Conservation (phyloP, 148 eudicot species). For the Cornus kousa region DNA sequence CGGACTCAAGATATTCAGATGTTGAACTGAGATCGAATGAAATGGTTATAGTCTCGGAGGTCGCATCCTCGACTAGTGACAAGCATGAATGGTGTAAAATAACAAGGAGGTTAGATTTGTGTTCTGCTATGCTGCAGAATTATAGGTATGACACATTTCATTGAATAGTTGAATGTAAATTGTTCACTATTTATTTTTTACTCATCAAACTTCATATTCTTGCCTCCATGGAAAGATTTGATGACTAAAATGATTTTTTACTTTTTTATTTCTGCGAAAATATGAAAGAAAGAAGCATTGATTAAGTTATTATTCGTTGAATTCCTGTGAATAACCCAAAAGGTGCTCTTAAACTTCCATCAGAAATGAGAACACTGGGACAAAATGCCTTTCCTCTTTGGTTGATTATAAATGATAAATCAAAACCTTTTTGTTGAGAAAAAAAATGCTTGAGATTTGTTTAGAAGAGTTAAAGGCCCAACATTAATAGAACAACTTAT, state of each 20-base stretch:
- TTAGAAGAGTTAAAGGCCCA: no score
- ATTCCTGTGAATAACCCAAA: background rate
- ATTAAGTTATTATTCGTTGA: background rate
- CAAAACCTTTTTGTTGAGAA: no score
- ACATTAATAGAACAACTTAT: no score
- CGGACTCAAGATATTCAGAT: conserved; percentile 43
- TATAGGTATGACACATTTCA: conserved; percentile 40
- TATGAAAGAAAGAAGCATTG: background rate
- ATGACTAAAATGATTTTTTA: no score
- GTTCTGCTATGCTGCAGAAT: conserved; percentile 59
- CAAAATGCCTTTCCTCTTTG: no score
- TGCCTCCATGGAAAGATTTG: background rate
- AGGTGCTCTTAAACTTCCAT: no score
- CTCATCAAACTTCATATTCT: background rate
- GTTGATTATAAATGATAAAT: no score
- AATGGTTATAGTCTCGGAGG: conserved; percentile 44
- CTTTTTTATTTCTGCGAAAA: no score
- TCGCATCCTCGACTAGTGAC: conserved; percentile 34
- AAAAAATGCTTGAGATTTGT: no score
- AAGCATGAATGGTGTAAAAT: conserved; percentile 74
- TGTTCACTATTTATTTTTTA: background rate
- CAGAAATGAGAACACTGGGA: no score
- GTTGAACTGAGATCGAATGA: conserved; percentile 56
- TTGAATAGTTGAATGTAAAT: background rate
- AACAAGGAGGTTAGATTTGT: conserved; percentile 53